Evolutionary conservation across 2,329 filamentous ascomycete genomes (phyloP).

Genomic region (Ophiostoma perfectum): DNA sequence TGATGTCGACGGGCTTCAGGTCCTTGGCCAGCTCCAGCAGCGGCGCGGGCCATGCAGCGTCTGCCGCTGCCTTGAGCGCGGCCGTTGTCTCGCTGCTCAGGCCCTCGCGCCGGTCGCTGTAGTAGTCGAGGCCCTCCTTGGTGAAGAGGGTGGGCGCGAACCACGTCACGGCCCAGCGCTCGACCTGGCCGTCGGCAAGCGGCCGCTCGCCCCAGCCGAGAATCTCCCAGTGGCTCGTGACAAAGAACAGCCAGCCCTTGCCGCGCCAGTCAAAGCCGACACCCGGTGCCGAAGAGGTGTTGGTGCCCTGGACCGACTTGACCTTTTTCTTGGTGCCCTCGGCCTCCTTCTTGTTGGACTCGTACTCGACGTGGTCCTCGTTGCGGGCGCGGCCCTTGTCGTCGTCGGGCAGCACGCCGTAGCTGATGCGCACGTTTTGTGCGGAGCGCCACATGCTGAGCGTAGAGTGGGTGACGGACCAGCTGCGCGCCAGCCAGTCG

Average conservation of each 20-base stretch:
- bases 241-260: slow-evolving; percentile 66
- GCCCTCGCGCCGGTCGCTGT: slow-evolving; percentile 58
- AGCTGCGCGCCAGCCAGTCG: slow-evolving; percentile 59
- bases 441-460: slow-evolving; percentile 75
- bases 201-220: slow-evolving; percentile 63
- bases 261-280: slow-evolving; percentile 69
- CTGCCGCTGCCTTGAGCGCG: slow-evolving; percentile 33
- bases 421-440: slow-evolving; percentile 75
- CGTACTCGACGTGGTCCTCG: slow-evolving; percentile 69
- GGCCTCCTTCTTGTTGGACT: slow-evolving; percentile 44
- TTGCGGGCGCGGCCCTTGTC: slow-evolving; percentile 40
- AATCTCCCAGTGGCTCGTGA: slow-evolving; percentile 73
- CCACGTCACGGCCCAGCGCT: slow-evolving; percentile 75
- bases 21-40: slow-evolving; percentile 48
- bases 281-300: slow-evolving; percentile 37
- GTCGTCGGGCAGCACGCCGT: slow-evolving; percentile 48
- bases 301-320: slow-evolving; percentile 61
- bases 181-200: slow-evolving; percentile 36
- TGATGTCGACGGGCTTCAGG: slow-evolving; percentile 49
- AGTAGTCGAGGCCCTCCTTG: slow-evolving; percentile 74
- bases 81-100: slow-evolving; percentile 47
- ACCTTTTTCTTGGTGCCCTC: slow-evolving; percentile 39
- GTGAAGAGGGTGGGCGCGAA: slow-evolving; percentile 81
- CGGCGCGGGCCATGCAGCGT: slow-evolving; percentile 40
- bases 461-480: slow-evolving; percentile 70